A percentile compares a stretch with the other conserved stretches of the same genome.
phyloP scores from a whole-genome alignment of 495 filamentous ascomycete species.

The Aspergillus conjunctus region DNA sequence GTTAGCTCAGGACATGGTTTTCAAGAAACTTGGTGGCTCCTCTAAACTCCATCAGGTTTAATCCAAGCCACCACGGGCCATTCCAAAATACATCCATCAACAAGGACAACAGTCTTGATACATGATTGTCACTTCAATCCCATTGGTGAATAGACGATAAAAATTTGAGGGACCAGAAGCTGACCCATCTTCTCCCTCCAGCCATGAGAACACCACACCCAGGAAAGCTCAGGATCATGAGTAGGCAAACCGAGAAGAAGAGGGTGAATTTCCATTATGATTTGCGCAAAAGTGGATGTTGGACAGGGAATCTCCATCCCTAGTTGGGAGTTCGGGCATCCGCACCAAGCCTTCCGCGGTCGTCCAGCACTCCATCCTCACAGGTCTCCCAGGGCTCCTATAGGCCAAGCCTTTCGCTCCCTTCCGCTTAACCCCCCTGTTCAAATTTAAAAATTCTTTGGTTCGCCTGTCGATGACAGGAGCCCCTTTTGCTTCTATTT shows the following conservation, averaged over 20 bases:
- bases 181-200: no score
- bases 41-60: background rate
- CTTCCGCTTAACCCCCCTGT: background rate
- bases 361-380: background rate
- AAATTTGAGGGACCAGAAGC: background rate
- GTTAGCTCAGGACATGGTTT: background rate
- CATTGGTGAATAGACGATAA: background rate
- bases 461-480: background rate
- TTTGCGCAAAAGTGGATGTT: constrained; percentile 6
- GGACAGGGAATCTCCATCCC: constrained; percentile 1
- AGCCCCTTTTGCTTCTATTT: constrained; percentile 5
- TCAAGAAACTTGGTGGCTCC: background rate
- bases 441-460: background rate
- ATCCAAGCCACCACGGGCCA: background rate
- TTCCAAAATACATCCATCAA: background rate
- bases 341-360: background rate
- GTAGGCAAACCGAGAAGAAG: background rate
- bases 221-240: no score
- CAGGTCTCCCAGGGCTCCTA: background rate
- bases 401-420: constrained; percentile 5
- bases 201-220: no score
- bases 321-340: background rate
- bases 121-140: background rate
- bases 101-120: background rate
- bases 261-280: constrained; percentile 3